Conservation (phyloP, 441 rosid genomes). For the Capsella rubella region DNA sequence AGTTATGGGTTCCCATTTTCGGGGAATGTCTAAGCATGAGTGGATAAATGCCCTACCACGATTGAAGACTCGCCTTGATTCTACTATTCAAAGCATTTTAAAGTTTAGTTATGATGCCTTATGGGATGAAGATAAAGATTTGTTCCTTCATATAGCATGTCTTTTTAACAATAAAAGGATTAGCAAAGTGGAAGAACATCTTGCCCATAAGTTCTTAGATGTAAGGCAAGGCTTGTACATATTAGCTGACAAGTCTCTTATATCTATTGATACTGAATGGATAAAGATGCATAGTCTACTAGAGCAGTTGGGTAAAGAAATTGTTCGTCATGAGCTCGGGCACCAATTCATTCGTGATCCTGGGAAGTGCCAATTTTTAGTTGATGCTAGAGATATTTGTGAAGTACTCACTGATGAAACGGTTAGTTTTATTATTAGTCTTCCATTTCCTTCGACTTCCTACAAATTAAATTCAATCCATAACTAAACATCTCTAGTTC, state of each 20-base stretch:
- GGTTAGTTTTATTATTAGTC: not conserved
- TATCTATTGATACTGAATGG: not conserved
- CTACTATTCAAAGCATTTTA: not conserved
- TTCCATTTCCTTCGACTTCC: not conserved
- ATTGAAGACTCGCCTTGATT: not conserved
- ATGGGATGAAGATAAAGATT: not conserved
- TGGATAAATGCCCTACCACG: constrained; percentile 1
- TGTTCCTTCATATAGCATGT: not conserved
- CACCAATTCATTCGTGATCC: not conserved
- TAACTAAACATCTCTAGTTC: not conserved
- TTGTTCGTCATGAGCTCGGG: not conserved
- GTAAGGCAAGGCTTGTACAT: not conserved
- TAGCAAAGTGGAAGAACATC: not conserved
- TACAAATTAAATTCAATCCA: not conserved
- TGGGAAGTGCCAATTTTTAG: not conserved
- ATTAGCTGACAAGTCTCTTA: not conserved
- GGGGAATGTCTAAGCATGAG: not conserved
- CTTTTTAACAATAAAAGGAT: not conserved
- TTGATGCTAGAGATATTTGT: constrained; percentile 1
- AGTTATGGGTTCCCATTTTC: not conserved
- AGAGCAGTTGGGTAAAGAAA: not conserved
- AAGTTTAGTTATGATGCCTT: not conserved
- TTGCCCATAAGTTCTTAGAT: not conserved
- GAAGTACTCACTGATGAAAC: not conserved
- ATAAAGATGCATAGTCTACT: constrained; percentile 2